Evolutionary conservation across 768 basidiomycete genomes (phyloP), one percentile per base, ranked within the genome.

Genomic region (Suillus discolor): DNA sequence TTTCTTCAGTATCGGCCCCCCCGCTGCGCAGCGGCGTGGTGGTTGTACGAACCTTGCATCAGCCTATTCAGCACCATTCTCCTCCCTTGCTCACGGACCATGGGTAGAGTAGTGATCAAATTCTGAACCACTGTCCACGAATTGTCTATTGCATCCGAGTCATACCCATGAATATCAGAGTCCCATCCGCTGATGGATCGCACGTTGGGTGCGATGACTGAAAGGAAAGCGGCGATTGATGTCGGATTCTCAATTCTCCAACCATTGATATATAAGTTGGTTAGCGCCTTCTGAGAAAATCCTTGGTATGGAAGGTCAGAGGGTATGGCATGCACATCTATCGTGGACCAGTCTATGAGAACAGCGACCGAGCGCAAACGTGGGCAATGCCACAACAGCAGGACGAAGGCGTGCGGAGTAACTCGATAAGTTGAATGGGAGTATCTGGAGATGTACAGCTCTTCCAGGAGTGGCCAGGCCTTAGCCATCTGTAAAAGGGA

Each of bases 151-250:
- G 74, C 74, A 18, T 42, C 41, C 6, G 36, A 38, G 36, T 42
- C 41, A 42, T 42, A 16, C 41, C 16, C 41, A 16, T 42, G 41
- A 16, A 16, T 16, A 42, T 42, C 41, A 8, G 18, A 3, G 42
- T 44, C 18, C 42, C 18, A 20, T 20, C 42, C 42, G 18, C 3
- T 8, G 18, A 44, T 44, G 7, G 7, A n/a, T 75, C 9, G 23
- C 0, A 77, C 1, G 1, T 76, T 75, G 3, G 74, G 74, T 0
- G 74, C 76, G 31, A 75, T 66, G 0, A 71, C 70, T 18, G 74
- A 77, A 28, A 75, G 7, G 31, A 74, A 75, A 6, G 74, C 62
- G 0, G 74, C 74, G n/a, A 75, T 41, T 15, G 38, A 11, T 28
- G 3, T 18, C 6, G n/a, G n/a, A 39, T 28, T 4, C 6, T 4